phyloP scores from a whole-genome alignment of 2,329 filamentous ascomycete species.

The Xylariaceae sp. region DNA sequence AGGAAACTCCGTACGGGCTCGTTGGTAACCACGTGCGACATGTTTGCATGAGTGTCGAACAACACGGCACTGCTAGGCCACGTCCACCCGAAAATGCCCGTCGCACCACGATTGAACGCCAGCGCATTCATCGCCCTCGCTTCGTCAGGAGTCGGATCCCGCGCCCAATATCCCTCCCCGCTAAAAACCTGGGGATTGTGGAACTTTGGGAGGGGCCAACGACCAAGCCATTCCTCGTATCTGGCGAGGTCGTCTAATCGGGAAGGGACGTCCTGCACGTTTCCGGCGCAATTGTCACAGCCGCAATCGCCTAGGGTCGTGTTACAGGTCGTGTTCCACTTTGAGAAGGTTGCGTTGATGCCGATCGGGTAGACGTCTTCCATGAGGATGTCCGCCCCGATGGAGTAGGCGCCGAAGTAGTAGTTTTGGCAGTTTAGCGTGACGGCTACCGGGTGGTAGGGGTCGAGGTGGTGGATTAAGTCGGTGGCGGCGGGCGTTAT shows the following conservation, averaged over 20 bases:
- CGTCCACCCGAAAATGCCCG: conserved; percentile 43
- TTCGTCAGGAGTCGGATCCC: conserved; percentile 42
- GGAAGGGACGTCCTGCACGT: conserved; percentile 47
- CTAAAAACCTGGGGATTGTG: conserved; percentile 46
- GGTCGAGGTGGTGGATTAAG: conserved; percentile 48
- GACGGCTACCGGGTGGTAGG: conserved; percentile 57
- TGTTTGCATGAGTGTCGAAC: conserved; percentile 35
- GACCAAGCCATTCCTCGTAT: conserved; percentile 40
- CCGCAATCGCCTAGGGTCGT: conserved; percentile 58
- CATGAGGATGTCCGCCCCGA: conserved; percentile 56
- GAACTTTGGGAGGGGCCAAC: conserved; percentile 39
- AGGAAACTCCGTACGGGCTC: conserved; percentile 38
- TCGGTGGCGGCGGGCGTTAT: conserved; percentile 33
- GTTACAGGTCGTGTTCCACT: conserved; percentile 56
- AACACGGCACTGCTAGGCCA: conserved; percentile 39
- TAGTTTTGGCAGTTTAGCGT: conserved; percentile 61
- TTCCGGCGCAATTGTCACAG: conserved; percentile 56
- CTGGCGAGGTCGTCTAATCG: conserved; percentile 37
- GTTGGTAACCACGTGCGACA: conserved; percentile 36
- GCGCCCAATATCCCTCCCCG: conserved; percentile 45
- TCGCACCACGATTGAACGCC: conserved; percentile 43
- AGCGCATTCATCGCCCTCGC: conserved; percentile 42
- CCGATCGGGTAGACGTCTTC: conserved; percentile 58
- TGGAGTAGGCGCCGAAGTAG: conserved; percentile 52
- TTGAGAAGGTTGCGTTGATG: conserved; percentile 50